Base-by-base conservation (phyloP, 2,329 filamentous ascomycete genomes). In the Nemania sp. region DNA sequence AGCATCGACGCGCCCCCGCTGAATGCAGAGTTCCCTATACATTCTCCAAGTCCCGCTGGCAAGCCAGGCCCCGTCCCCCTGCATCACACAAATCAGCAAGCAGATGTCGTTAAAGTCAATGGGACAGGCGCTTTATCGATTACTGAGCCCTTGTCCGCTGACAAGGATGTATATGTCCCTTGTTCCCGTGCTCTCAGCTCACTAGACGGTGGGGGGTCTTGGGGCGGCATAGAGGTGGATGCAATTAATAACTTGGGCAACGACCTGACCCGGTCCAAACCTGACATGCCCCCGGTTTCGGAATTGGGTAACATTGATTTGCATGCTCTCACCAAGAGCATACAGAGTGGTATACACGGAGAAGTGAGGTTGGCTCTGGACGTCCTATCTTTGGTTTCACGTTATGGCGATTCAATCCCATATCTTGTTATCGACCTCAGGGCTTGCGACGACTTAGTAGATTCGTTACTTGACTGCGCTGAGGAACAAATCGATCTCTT, bases 291-390 rank as follows among this genome's bases (percentile, higher is more conserved):
- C 0, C 79, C 81, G 2, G 81, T 92, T 17, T 79, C 83, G 20
- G 93, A 98, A 68, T 82, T 98, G 54, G 95, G 94, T 9, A 84
- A 92, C 18, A 90, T 98, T 65, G 94, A 99, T 71, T 89, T 98
- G 29, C 89, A 93, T 67, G 92, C 94, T 18, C 81, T 99, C 42
- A 97, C 89, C 0, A 90, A 92, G 80, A 92, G 92, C 70, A 79
- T 99, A 39, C 92, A 97, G 72, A 96, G 90, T 56, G 94, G 94
- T 0, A 90, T 98, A 45, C 89, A 92, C 68, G 88, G 87, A 5
- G 95, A 99, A 76, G 89, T 97, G n/a, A 87, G 94, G 10, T 78
- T 97, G 63, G 94, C 94, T 2, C 80, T 99, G 46, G 95, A 98
- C 74, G 91, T 90, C 0, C 80, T 99, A 37, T 87, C 87, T 10